phyloP scores from a whole-genome alignment of 2,329 filamentous ascomycete species.

The Thelonectria blattea region DNA sequence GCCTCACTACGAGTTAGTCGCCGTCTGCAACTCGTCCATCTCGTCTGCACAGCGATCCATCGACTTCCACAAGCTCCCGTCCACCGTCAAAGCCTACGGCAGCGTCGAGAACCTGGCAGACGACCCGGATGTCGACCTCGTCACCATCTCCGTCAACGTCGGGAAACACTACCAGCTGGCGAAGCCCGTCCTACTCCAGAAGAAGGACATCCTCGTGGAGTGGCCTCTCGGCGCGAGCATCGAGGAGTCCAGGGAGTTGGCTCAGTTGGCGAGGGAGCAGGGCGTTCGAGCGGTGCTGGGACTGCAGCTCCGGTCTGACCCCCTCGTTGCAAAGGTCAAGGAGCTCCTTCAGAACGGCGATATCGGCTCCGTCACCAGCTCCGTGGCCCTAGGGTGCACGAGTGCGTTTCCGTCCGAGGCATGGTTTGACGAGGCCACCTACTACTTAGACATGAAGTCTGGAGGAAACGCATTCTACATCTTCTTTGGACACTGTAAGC shows the following conservation, averaged over 20 bases:
- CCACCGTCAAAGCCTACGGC: slow-evolving; percentile 52
- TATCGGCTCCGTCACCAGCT: slow-evolving; percentile 22
- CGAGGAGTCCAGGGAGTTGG: slow-evolving; percentile 48
- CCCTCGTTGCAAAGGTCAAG: slow-evolving; percentile 36
- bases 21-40: slow-evolving; percentile 55
- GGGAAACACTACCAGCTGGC: slow-evolving; percentile 53
- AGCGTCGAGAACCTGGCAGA: slow-evolving; percentile 50
- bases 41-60: slow-evolving; percentile 51
- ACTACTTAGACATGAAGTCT: slow-evolving; percentile 16
- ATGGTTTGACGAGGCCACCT: neutral
- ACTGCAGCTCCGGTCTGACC: slow-evolving; percentile 53
- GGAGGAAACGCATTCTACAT: slow-evolving; percentile 22
- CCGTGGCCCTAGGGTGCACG: slow-evolving; percentile 1
- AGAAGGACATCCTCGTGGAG: slow-evolving; percentile 22
- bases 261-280: slow-evolving; percentile 40
- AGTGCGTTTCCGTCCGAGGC: slow-evolving; percentile 1
- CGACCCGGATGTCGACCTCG: slow-evolving; percentile 56
- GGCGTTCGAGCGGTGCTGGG: slow-evolving; percentile 51
- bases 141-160: slow-evolving; percentile 57
- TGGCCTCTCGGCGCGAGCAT: slow-evolving; percentile 35
- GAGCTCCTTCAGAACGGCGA: slow-evolving; percentile 21
- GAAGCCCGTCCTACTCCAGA: slow-evolving; percentile 51
- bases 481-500: slow-evolving; percentile 22
- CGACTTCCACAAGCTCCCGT: slow-evolving; percentile 47
- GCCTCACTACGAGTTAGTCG: slow-evolving; percentile 52